Evolutionary conservation across 2,329 filamentous ascomycete species (phyloP), one percentile per base, ranked within the genome.

Genomic region (Fusarium cicatricum): DNA sequence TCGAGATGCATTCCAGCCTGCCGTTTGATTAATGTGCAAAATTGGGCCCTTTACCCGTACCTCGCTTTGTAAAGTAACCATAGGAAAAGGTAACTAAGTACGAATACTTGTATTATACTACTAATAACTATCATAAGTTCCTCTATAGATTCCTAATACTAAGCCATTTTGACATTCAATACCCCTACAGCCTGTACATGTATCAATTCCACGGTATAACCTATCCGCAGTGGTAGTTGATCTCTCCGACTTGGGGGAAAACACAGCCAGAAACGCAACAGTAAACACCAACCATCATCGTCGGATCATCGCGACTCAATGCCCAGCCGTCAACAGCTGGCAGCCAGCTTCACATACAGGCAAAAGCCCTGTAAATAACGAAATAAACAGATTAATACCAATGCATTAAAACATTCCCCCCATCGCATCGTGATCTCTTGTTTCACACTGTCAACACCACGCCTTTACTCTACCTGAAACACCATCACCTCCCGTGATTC

Each of bases 401-500:
- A 17, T 8, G n/a, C 28, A 16, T 21, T 15, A 15, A 21, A 44
- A 14, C 7, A 49, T 31, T n/a, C n/a, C 28, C 21, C 29, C 17
- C 41, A 12, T 39, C 44, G 31, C 48, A 16, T 50, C n/a, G 38
- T 46, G 51, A 60, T 52, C 55, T 34, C 34, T 42, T 47, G 47
- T 55, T 41, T 61, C 45, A 51, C 51, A 28, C 50, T 53, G 16
- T 50, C 28, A 32, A 29, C 28, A 48, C 23, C 23, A 26, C 23
- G 7, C 29, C n/a, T 40, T 5, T 32, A 60, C 52, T 68, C 55
- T 48, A 67, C 57, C 53, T 67, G 65, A 67, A 67, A 67, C 65
- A 46, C 55, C 6, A 26, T 26, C 9, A 26, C 23, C 9, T 10
- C 23, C 23, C 23, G 23, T 26, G 23, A 26, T 26, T 26, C 9